phyloP scores from a whole-genome alignment of 2,329 filamentous ascomycete genomes.

The Rhynchosporium graminicola region DNA sequence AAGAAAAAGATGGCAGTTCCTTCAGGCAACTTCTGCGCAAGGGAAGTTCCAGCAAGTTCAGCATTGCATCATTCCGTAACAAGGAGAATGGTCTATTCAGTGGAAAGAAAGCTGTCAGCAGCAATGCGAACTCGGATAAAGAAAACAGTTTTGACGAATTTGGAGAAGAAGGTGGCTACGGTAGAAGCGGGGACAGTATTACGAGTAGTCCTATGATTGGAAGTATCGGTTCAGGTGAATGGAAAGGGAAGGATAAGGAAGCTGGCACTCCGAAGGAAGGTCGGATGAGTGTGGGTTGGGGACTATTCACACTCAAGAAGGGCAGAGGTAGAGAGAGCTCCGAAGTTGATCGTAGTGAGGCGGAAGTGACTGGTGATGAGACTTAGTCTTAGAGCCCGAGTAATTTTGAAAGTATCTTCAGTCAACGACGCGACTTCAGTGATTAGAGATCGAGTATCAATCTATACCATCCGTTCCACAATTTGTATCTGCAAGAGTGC shows the following conservation, averaged over 20 bases:
- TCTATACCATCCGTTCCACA: background rate
- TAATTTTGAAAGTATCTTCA: background rate
- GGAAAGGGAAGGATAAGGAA: constrained; percentile 46
- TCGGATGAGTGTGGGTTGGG: constrained; percentile 37
- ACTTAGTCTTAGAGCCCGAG: background rate
- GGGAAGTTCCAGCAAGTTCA: constrained; percentile 66
- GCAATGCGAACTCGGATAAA: constrained; percentile 55
- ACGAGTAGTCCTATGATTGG: constrained; percentile 59
- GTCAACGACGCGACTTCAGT: too few relatives aligned
- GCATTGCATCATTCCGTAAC: constrained; percentile 55
- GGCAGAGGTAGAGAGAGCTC: constrained; percentile 37
- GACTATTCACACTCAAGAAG: constrained; percentile 37
- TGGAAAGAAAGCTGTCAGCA: constrained; percentile 58
- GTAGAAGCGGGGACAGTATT: constrained; percentile 57
- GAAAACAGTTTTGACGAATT: constrained; percentile 59
- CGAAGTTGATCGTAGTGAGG: constrained; percentile 39
- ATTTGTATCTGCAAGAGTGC: background rate
- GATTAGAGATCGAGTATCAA: background rate
- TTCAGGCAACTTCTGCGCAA: constrained; percentile 64
- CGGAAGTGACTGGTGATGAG: constrained; percentile 38
- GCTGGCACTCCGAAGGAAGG: constrained; percentile 36
- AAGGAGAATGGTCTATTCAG: constrained; percentile 55
- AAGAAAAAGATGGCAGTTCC: constrained; percentile 50
- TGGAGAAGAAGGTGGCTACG: constrained; percentile 50
- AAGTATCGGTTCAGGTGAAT: constrained; percentile 47